Conservation (phyloP, 805 yeast genomes). For the Saccharomycopsis javanensis region DNA sequence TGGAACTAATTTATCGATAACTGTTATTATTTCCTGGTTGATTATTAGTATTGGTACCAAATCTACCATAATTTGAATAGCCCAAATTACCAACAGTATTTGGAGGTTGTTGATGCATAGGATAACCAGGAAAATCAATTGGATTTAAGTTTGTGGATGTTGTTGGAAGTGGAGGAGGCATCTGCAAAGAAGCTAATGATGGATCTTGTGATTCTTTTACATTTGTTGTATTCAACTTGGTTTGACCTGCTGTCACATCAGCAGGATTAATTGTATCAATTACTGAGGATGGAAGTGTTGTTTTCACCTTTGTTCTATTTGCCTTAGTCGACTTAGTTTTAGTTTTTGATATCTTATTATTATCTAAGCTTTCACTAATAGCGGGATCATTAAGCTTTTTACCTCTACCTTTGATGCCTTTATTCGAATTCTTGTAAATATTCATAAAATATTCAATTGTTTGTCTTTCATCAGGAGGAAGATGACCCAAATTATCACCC, state of each 20-base stretch:
- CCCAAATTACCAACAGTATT: background rate
- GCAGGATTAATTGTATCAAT: background rate
- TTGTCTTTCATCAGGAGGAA: constrained; percentile 57
- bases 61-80: background rate
- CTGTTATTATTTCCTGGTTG: background rate
- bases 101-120: background rate
- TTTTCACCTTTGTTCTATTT: background rate
- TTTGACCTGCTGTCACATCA: background rate
- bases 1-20: background rate
- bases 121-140: background rate
- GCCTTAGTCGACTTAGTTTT: background rate
- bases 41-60: background rate
- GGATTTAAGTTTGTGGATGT: background rate
- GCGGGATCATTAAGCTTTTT: constrained; percentile 30
- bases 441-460: constrained; percentile 69
- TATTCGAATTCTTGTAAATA: constrained; percentile 77
- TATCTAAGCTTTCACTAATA: no score
- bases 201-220: background rate
- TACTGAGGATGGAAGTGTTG: background rate
- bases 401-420: constrained; percentile 90
- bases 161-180: background rate
- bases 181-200: background rate
- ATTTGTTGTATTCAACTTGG: background rate
- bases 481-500: constrained; percentile 36
- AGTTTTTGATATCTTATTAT: background rate